Base-by-base conservation (phyloP, 306 rosid genomes). In the Neltuma alba region DNA sequence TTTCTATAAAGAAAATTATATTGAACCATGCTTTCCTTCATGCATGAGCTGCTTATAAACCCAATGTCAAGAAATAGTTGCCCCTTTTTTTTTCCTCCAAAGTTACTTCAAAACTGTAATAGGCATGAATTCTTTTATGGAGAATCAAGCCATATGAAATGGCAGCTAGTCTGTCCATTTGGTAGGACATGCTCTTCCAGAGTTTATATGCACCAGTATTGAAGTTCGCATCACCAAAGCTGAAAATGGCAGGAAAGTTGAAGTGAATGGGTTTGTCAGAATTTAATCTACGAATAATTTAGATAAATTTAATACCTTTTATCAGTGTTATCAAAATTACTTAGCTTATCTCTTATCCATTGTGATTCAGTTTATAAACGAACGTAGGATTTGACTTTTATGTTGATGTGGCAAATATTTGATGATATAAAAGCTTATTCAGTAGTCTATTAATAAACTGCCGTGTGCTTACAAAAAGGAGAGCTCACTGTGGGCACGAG, bases 21-120 rank as follows among this genome's bases (percentile, higher is more conserved):
- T 69, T 38, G 47, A 75, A 28, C 45, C 12, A 23, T 55, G 77
- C 67, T 36, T 36, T 52, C n/a, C 60, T 52, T 58, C 52, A 25
- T 47, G 68, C 66, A 47, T n/a, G 60, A 40, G 30, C 62, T 55
- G 30, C 31, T 21, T 8, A 55, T 23, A 55, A 21, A n/a, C 13
- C 10, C 12, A 21, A n/a, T 52, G 60, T 52, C n/a, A n/a, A 8
- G 27, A 52, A 52, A 52, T 2, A 52, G 0, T 52, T 52, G 9
- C 27, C 8, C 5, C 5, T 47, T 50, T 13, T 7, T 50, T 18
- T 50, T 50, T 6, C n/a, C n/a, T n/a, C n/a, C n/a, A n/a, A n/a
- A 1, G 58, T 52, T n/a, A 20, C 60, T 52, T 52, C 15, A 55
- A 23, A 21, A 9, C 27, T 9, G 9, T 23, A 9, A 55, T 21